Conservation (phyloP, 768 basidiomycete genomes). For the Sporobolomyces roseus region DNA sequence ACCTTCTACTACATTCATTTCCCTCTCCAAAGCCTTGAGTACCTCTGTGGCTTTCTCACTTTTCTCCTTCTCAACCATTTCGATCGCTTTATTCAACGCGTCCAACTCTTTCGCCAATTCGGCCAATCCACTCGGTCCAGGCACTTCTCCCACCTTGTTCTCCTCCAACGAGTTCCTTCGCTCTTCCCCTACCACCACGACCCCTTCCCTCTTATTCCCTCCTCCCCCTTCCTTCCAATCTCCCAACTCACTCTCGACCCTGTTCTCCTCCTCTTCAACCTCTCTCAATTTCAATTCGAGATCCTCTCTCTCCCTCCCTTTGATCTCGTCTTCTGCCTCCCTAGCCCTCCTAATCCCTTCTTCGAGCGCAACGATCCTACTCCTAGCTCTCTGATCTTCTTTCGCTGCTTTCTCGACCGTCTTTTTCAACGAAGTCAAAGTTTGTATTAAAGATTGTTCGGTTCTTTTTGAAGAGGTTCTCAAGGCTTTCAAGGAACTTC, state of each 20-base stretch:
- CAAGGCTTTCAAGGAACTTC: slow-evolving; percentile 13
- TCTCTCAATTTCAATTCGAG: slow-evolving; percentile 15
- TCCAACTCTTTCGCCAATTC: slow-evolving; percentile 39
- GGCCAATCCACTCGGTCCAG: slow-evolving; percentile 13
- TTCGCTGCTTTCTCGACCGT: slow-evolving; percentile 38
- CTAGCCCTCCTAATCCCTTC: slow-evolving; percentile 31
- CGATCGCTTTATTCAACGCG: slow-evolving; percentile 35
- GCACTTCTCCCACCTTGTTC: slow-evolving; percentile 2
- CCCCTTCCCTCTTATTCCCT: background rate
- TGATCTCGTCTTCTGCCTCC: slow-evolving; percentile 8
- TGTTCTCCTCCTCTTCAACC: slow-evolving; percentile 1
- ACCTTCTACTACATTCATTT: slow-evolving; percentile 31
- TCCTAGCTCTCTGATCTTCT: slow-evolving; percentile 40
- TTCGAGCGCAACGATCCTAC: slow-evolving; percentile 32
- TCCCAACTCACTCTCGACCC: slow-evolving; percentile 12
- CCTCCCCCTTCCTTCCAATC: slow-evolving; percentile 21
- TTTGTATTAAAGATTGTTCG: slow-evolving; percentile 16
- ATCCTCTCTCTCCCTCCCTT: slow-evolving; percentile 14
- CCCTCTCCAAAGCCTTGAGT: slow-evolving; percentile 27
- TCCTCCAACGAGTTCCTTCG: background rate
- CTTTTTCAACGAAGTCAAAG: slow-evolving; percentile 21
- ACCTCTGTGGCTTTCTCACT: slow-evolving; percentile 23
- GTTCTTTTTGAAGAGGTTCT: slow-evolving; percentile 27
- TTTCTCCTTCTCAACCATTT: slow-evolving; percentile 18
- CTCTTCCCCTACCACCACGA: background rate